phyloP scores from a whole-genome alignment of 1,139 yeast species.

The Pichia terricola region DNA sequence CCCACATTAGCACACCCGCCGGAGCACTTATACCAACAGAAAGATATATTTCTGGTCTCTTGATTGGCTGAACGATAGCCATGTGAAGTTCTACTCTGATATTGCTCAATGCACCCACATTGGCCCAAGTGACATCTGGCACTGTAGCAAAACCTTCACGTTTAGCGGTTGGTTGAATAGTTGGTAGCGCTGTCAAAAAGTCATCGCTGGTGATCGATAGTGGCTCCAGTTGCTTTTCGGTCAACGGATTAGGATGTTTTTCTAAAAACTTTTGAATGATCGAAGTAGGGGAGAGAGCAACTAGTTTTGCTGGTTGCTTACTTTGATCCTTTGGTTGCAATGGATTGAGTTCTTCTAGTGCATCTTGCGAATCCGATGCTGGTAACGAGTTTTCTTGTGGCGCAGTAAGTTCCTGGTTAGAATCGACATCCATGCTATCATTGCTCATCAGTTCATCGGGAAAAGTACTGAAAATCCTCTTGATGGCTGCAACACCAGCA shows the following conservation, averaged over 20 bases:
- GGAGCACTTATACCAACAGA: constrained; percentile 95
- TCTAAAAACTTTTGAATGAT: constrained; percentile 65
- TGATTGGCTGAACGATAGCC: constrained; percentile 96
- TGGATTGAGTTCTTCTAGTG: not conserved
- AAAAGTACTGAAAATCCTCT: constrained; percentile 54
- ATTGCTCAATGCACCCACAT: constrained; percentile 79
- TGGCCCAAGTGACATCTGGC: constrained; percentile 94
- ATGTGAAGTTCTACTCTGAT: constrained; percentile 86
- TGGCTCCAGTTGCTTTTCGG: constrained; percentile 64
- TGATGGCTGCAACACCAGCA: constrained; percentile 91
- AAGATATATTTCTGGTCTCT: constrained; percentile 80
- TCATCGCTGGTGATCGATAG: constrained; percentile 70
- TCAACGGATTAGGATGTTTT: constrained; percentile 72
- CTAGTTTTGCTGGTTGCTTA: not conserved
- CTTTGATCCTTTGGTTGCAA: too few relatives aligned
- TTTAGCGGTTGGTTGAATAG: constrained; percentile 94
- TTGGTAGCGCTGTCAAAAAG: constrained; percentile 76
- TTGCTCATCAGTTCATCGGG: constrained; percentile 6
- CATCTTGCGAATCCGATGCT: constrained; percentile 5
- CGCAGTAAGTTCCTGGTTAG: constrained; percentile 1
- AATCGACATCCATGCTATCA: constrained; percentile 12
- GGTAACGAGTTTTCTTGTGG: constrained; percentile 11
- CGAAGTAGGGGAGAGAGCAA: constrained; percentile 24
- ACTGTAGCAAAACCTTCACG: constrained; percentile 99
- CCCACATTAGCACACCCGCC: constrained; percentile 96